These are phyloP conservation scores for Drechmeria coniospora DNA, from an alignment of 2,329 filamentous ascomycete species.

Conservation along the genomic window DNA sequence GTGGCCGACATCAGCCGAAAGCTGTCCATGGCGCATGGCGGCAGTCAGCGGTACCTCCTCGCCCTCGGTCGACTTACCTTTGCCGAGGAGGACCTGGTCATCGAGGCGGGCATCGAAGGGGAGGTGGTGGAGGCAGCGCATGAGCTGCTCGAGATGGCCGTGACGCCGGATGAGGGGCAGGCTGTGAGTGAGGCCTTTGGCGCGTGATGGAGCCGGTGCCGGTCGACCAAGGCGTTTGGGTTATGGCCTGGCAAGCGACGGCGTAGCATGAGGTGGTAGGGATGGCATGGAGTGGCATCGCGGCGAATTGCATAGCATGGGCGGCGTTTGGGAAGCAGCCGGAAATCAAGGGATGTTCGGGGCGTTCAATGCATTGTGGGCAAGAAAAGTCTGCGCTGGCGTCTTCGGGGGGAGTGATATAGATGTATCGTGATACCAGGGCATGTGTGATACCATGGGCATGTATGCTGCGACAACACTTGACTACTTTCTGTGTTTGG, in stretches of 20 bases:
- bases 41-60: slow-evolving; percentile 68
- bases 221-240: not conserved
- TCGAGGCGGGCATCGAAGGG: slow-evolving; percentile 62
- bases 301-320: too few species aligned
- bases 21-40: slow-evolving; percentile 52
- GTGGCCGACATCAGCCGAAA: slow-evolving; percentile 52
- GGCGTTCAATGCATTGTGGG: too few species aligned
- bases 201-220: slow-evolving; percentile 8
- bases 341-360: too few species aligned
- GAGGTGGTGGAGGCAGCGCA: slow-evolving; percentile 71
- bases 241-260: too few species aligned
- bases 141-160: slow-evolving; percentile 61
- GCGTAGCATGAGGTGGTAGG: not conserved
- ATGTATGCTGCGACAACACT: too few species aligned
- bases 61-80: slow-evolving; percentile 75
- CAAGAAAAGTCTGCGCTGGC: too few species aligned
- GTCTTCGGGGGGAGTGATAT: too few species aligned
- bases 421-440: too few species aligned
- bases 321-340: too few species aligned
- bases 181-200: slow-evolving; percentile 26
- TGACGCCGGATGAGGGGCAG: slow-evolving; percentile 57
- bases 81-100: slow-evolving; percentile 57
- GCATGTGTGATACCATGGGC: too few species aligned
- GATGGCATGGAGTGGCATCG: not conserved
- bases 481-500: too few species aligned